Conservation (phyloP, 306 rosid genomes). For the Urtica urens region DNA sequence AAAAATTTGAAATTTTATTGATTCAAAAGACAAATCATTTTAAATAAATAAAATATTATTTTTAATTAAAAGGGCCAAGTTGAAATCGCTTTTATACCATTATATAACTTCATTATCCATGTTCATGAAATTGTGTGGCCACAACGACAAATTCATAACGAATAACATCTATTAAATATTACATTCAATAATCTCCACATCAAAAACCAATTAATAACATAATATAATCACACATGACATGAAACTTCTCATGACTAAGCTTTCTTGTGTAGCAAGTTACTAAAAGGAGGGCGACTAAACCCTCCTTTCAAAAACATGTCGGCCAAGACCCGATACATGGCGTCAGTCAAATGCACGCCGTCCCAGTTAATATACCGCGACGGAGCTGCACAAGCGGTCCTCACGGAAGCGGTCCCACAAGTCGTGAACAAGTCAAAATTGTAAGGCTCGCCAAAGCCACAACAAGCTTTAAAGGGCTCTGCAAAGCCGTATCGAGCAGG, state of each 20-base stretch:
- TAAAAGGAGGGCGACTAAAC: constrained; percentile 52
- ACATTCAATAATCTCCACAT: too few relatives aligned
- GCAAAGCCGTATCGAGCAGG: constrained; percentile 45
- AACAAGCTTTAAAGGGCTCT: constrained; percentile 59
- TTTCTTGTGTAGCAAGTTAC: constrained; percentile 45
- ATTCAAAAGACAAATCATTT: too few relatives aligned
- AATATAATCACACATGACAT: not conserved
- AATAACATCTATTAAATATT: too few relatives aligned
- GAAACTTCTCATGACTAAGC: constrained; percentile 23
- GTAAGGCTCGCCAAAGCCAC: constrained; percentile 63
- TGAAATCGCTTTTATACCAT: too few relatives aligned
- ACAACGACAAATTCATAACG: too few relatives aligned
- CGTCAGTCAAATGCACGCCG: constrained; percentile 93
- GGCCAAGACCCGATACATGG: constrained; percentile 71
- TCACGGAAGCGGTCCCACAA: constrained; percentile 54
- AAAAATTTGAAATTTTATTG: too few relatives aligned
- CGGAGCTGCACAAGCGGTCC: constrained; percentile 36
- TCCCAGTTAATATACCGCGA: constrained; percentile 80
- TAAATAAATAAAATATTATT: too few relatives aligned
- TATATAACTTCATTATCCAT: too few relatives aligned
- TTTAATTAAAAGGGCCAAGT: too few relatives aligned
- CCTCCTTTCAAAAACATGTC: constrained; percentile 61
- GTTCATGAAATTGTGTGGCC: too few relatives aligned
- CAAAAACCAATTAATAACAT: not conserved
- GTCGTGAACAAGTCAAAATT: constrained; percentile 35